Evolutionary conservation across 495 filamentous ascomycete species (phyloP), one percentile per base, ranked within the genome.

Genomic region (Aspergillus funiculosus): DNA sequence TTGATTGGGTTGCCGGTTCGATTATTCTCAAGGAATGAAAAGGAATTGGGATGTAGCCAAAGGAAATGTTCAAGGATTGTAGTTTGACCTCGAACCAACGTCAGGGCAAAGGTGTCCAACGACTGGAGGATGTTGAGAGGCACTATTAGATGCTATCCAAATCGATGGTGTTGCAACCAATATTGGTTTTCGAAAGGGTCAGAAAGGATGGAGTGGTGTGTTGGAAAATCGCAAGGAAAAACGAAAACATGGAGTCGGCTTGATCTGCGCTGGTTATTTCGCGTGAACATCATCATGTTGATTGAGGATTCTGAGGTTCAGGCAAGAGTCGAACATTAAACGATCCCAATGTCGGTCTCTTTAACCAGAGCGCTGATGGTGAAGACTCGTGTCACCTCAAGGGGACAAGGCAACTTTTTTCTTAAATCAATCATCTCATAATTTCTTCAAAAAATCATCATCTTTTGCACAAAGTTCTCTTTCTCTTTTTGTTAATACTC

Each of bases 401-500:
- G 41, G 8, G 18, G 14, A 31, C 21, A 41, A 41, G 30, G 46
- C 20, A 41, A 48, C 28, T 41, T 48, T 45, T 48, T 46, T 20
- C n/a, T n/a, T n/a, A 21, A 6, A 36, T 48, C 46, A 25, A 27
- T 41, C 30, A 30, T 30, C 40, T 18, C 31, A 36, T 32, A 14
- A 3, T 30, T 30, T 13, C 25, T 48, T 17, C 35, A 41, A 36
- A 30, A 24, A 21, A 21, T 48, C 44, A 47, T 47, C 37, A 48
- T 47, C 26, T 47, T 38, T 41, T 26, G 19, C 15, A 21, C 29
- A 11, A 20, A 11, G 13, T 34, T 56, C 57, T 64, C 58, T 63
- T 43, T 28, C 36, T 43, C 22, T 47, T 41, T 56, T 45, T 51
- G 46, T 51, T 51, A 25, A 52, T 50, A 15, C 6, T 10, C 26